Base-by-base conservation (phyloP, 169 alveolate species). In the Cryptosporidium xiaoi region DNA sequence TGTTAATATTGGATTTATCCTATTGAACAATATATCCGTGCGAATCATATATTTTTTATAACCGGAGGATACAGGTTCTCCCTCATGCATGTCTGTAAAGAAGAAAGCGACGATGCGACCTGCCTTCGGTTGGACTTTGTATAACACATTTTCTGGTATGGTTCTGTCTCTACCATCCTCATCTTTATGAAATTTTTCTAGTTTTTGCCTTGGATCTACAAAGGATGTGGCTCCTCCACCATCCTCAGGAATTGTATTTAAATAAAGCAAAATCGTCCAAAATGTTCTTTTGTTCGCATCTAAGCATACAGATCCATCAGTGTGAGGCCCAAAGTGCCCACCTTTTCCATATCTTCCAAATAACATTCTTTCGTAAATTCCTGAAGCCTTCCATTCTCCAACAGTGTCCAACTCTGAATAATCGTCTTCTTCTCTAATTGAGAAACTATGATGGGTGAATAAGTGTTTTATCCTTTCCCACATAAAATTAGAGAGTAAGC, bases 261-360 rank as follows among this genome's bases (percentile, higher is more conserved):
- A 56, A 46, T 90, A 92, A 31, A 92, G 34, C 20, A 90, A 53
- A 50, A 84, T 36, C 8, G 94, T 84, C 90, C 90, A 92, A 60
- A 92, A 85, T 1, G 93, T 82, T 53, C 93, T 91, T 34, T 82
- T 69, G 64, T 92, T 92, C 84, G 85, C 69, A 56, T 92, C 93
- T 46, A 71, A 34, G 13, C 84, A 82, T 2, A 90, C 90, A 50
- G 92, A 84, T 51, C 94, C 91, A 31, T 92, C 94, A 16, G 94
- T 77, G 65, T 92, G 94, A 8, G 94, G 94, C 58, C 93, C 93
- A 64, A 92, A 92, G 46, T 92, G 92, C 5, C 91, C 94, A 18
- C 94, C 94, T 24, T 82, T 82, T n/a, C 77, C 33, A 55, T 92
- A 92, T 68, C 94, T 36, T 60, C 87, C 87, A 48, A 77, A 77